Base-by-base conservation (phyloP, 108 stramenopile species). In the Fragilaria crotonensis region DNA sequence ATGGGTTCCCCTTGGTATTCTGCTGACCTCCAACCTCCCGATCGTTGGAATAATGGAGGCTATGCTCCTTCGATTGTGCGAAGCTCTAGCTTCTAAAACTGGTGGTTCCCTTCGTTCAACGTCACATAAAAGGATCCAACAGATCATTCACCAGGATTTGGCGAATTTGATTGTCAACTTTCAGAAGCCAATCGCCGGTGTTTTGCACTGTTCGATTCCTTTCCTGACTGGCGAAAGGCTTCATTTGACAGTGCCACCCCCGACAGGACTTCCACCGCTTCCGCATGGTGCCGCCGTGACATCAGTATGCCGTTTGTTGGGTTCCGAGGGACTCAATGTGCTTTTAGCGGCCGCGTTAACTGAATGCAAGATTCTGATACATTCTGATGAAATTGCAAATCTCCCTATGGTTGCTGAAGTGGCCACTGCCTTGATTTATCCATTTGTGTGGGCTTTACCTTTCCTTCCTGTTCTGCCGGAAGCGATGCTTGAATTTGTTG, bases 401-500 rank as follows among this genome's bases (percentile, higher is more conserved):
- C 67, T 89, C 45, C 80, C 81, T 2, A 84, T 93, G 83, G 90
- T 89, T 5, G 85, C 87, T 48, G 90, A 93, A 61, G 87, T 89
- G 18, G 70, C 88, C 45, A 83, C 84, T 22, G 87, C 90, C 7
- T 51, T 93, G 0, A 83, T 80, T n/a, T 93, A 89, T 53, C 90
- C 90, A 1, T 93, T 93, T 63, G 58, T 49, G 5, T 93, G 90
- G 90, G 75, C 83, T 31, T 54, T 89, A n/a, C 90, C 90, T 2
- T 93, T 83, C 54, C 81, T 93, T 68, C 87, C 87, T 9, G 80
- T 93, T 19, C 73, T 93, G 9, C 90, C 90, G 0, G 51, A 74
- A 48, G 79, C 64, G 23, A 93, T 93, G 90, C 58, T 89, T 22
- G 87, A 88, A 52, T 79, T 93, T 58, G 73, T 89, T 33, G 90